Conservation (phyloP, 129 eudicot species). For the Centrapalus pauciflorus region DNA sequence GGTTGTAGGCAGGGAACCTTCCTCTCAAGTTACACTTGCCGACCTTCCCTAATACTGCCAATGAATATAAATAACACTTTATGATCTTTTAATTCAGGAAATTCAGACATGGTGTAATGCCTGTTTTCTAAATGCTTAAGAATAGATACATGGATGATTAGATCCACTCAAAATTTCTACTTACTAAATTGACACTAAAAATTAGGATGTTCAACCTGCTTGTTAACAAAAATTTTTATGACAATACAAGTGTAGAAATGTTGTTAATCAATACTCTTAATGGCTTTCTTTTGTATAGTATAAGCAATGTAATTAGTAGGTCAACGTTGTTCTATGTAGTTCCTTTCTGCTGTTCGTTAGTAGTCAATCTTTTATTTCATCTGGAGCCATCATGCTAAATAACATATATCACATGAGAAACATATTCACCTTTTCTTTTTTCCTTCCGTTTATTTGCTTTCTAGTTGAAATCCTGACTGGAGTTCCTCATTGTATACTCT, state of each 20-base stretch:
- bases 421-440: not conserved
- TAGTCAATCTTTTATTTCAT: not conserved
- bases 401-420: not conserved
- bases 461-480: too few species aligned
- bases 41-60: too few species aligned
- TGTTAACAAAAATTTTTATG: not conserved
- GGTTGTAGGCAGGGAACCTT: not conserved
- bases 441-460: not conserved
- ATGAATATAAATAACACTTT: not conserved
- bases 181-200: constrained; percentile 5
- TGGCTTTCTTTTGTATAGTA: not conserved
- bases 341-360: not conserved
- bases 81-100: not conserved
- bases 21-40: too few species aligned
- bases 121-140: not conserved
- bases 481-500: not conserved
- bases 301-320: not conserved
- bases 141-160: not conserved
- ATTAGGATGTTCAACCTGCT: not conserved
- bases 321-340: not conserved
- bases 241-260: not conserved
- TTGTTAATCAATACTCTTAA: not conserved
- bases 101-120: not conserved
- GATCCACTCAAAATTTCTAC: not conserved
- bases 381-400: not conserved